These are phyloP conservation scores for Flaveria robusta DNA, from an alignment of 129 eudicot species.

Conservation along the genomic window DNA sequence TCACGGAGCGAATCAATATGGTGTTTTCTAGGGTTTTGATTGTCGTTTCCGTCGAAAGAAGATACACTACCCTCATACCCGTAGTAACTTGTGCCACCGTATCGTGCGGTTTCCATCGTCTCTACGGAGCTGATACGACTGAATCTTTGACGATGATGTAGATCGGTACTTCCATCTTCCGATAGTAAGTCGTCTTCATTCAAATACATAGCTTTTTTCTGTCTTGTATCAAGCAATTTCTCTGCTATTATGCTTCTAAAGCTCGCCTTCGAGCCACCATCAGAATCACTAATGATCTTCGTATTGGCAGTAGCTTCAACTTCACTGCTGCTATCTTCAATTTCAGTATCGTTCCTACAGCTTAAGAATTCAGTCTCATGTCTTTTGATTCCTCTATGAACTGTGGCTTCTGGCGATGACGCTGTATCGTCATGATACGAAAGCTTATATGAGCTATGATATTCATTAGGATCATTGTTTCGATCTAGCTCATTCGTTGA, in stretches of 20 bases:
- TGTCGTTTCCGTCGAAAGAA: constrained; percentile 62
- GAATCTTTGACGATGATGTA: constrained; percentile 30
- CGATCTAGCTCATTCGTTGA: constrained; percentile 13
- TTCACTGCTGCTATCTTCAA: constrained; percentile 34
- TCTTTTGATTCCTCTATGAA: constrained; percentile 16
- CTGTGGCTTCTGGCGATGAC: constrained; percentile 30
- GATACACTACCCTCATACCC: constrained; percentile 70
- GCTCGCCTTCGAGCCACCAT: constrained; percentile 27
- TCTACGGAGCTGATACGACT: constrained; percentile 46
- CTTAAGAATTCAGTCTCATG: constrained; percentile 16
- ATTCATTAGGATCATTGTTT: constrained; percentile 15
- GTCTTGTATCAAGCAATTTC: constrained; percentile 31
- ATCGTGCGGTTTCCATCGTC: constrained; percentile 29
- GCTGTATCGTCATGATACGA: constrained; percentile 25
- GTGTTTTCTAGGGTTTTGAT: constrained; percentile 43
- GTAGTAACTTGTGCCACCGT: constrained; percentile 40
- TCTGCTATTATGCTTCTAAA: constrained; percentile 38
- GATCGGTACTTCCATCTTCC: constrained; percentile 30
- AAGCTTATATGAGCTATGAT: constrained; percentile 35
- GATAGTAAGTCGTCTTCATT: constrained; percentile 41
- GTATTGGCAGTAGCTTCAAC: constrained; percentile 18
- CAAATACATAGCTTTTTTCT: constrained; percentile 14
- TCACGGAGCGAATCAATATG: constrained; percentile 25
- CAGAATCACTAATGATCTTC: constrained; percentile 33
- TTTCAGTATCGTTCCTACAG: constrained; percentile 21